phyloP scores from a whole-genome alignment of 2,329 filamentous ascomycete species.

The Clarireedia homoeocarpa region DNA sequence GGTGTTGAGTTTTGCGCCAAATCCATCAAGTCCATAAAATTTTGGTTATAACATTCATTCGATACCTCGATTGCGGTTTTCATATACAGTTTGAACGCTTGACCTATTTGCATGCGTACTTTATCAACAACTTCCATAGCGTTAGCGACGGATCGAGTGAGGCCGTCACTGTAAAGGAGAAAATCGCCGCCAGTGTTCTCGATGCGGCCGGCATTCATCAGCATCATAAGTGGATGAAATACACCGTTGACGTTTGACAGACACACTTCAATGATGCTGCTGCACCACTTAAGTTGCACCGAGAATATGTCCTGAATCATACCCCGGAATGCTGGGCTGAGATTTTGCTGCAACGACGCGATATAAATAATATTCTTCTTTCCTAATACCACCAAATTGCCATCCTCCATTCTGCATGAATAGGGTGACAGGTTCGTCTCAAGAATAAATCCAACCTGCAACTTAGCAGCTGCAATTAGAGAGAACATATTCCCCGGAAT shows the following conservation, averaged over 20 bases:
- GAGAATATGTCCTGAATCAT: slow-evolving; percentile 8
- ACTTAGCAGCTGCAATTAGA: neutral
- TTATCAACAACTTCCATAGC: slow-evolving; percentile 11
- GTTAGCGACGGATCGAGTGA: slow-evolving; percentile 12
- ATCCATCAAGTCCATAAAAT: slow-evolving; percentile 5
- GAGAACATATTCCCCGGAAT: neutral
- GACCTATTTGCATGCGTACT: slow-evolving; percentile 9
- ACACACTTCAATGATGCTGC: slow-evolving; percentile 12
- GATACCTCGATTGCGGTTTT: slow-evolving; percentile 8
- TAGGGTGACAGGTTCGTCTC: neutral
- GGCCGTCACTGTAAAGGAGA: slow-evolving; percentile 9
- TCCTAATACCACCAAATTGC: neutral
- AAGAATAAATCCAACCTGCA: neutral
- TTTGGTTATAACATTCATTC: slow-evolving; percentile 8
- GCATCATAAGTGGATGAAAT: slow-evolving; percentile 17
- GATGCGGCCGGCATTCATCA: slow-evolving; percentile 16
- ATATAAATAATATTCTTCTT: neutral
- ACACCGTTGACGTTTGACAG: slow-evolving; percentile 16
- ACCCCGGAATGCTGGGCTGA: neutral
- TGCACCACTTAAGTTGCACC: slow-evolving; percentile 9
- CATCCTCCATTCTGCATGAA: neutral
- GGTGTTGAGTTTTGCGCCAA: neutral
- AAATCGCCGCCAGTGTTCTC: slow-evolving; percentile 9
- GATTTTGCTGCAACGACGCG: neutral
- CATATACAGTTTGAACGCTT: slow-evolving; percentile 8